Conservation (phyloP, 805 yeast genomes). For the Priceomyces fermenticarens region DNA sequence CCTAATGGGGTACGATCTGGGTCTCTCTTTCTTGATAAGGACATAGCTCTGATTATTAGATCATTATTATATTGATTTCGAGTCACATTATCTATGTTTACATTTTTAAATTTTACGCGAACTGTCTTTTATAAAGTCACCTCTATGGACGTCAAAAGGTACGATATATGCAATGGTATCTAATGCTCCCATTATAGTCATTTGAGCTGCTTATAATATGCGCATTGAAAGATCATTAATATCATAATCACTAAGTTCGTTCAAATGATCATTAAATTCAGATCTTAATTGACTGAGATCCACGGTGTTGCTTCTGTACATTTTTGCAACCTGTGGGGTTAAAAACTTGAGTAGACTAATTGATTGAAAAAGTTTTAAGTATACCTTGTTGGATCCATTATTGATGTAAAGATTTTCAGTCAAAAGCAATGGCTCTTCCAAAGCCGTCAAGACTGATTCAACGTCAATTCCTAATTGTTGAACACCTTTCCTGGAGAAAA, state of each 20-base stretch:
- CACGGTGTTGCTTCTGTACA: slow-evolving; percentile 12
- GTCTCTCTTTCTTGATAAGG: slow-evolving; percentile 21
- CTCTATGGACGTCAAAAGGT: background rate
- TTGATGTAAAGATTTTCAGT: slow-evolving; percentile 2
- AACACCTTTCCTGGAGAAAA: slow-evolving; percentile 29
- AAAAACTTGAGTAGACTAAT: slow-evolving; percentile 24
- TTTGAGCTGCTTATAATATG: slow-evolving; percentile 13
- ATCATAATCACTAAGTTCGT: slow-evolving; percentile 15
- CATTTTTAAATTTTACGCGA: slow-evolving; percentile 1
- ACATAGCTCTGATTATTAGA: slow-evolving; percentile 11
- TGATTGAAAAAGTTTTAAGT: slow-evolving; percentile 25
- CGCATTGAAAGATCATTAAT: slow-evolving; percentile 25
- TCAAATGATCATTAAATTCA: slow-evolving; percentile 13
- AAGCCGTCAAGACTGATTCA: slow-evolving; percentile 13
- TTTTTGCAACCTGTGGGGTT: slow-evolving; percentile 19
- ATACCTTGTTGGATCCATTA: slow-evolving; percentile 16
- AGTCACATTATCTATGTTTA: slow-evolving; percentile 1
- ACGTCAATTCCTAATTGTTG: slow-evolving; percentile 32
- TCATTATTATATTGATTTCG: background rate
- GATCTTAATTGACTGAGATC: slow-evolving; percentile 16
- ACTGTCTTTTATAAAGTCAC: background rate
- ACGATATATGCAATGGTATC: background rate
- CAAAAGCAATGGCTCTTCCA: slow-evolving; percentile 19
- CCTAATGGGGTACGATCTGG: background rate
- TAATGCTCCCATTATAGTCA: background rate